A percentile compares a stretch with the other conserved stretches of the same genome.
These are phyloP conservation scores for Aspergillus uvarum DNA, from an alignment of 2,329 filamentous ascomycete species.

Conservation along the genomic window DNA sequence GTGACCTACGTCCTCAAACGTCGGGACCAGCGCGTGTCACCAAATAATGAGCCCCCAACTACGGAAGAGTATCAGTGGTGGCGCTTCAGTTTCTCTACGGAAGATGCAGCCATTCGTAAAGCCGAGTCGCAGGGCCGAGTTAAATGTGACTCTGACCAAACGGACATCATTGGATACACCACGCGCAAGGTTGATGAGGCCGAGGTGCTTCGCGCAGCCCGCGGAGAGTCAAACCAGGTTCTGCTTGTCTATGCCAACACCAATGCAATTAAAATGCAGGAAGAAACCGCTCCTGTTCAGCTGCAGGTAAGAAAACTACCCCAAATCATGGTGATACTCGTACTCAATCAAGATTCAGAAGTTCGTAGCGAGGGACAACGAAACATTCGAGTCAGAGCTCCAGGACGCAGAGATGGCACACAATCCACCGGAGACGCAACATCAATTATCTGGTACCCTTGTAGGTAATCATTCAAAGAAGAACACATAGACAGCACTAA, in stretches of 20 bases:
- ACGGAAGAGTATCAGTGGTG: constrained; percentile 53
- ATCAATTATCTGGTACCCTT: neutral
- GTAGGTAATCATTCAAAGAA: neutral
- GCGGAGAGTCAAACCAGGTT: constrained; percentile 52
- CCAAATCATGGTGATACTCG: neutral
- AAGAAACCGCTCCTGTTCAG: constrained; percentile 32
- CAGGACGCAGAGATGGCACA: constrained; percentile 23
- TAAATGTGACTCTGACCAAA: constrained; percentile 24
- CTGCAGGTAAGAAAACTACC: constrained; percentile 37
- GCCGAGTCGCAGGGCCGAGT: constrained; percentile 33
- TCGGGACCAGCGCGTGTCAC: constrained; percentile 22
- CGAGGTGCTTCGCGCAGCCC: constrained; percentile 56
- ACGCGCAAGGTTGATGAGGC: constrained; percentile 48
- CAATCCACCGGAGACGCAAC: constrained; percentile 6
- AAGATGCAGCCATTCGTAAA: constrained; percentile 33
- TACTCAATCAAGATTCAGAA: constrained; percentile 29
- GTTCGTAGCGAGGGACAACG: constrained; percentile 54
- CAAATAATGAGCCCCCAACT: constrained; percentile 21
- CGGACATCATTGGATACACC: constrained; percentile 42
- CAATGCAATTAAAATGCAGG: constrained; percentile 39
- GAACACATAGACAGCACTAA: neutral
- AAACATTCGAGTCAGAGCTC: constrained; percentile 40
- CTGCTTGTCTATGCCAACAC: constrained; percentile 62
- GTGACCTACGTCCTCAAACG: constrained; percentile 57
- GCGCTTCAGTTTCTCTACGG: constrained; percentile 53